Base-by-base conservation (phyloP, 805 yeast species). In the Yamadazyma ubonensis region DNA sequence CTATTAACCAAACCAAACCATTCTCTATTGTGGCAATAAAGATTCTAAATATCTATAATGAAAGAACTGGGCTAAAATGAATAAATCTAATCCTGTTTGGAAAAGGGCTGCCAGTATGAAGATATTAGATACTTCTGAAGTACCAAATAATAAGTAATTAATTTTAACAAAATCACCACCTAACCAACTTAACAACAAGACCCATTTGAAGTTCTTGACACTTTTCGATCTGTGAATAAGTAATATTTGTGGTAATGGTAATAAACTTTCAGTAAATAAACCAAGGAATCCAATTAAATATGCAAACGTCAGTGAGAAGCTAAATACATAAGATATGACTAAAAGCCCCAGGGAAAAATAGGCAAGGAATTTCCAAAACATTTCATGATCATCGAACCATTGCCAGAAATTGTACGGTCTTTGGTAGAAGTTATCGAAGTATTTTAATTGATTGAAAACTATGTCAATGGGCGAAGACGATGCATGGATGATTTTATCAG, bases 81-180 rank as follows among this genome's bases (percentile, higher is more conserved):
- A 73, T 29, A 85, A 63, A 57, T 87, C 93, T 44, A 87, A 67
- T 16, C 75, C 54, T 81, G 85, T 84, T 64, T 87, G 96, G 57
- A 86, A 83, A 30, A 82, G 59, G 0, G 86, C 93, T 41, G 88
- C 88, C 34, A 77, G 54, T 6, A 84, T 70, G 56, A 86, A 86
- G 5, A 85, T 67, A 5, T 64, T 50, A 2, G 89, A 81, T 20
- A 86, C 76, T 49, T 85, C 74, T 39, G 74, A 75, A 1, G 93
- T 84, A 11, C 95, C 95, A 58, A 73, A 85, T n/a, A 85, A 51
- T 38, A 86, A 65, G 53, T 86, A 86, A 38, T 81, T 68, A 17
- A 87, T 76, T 57, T 90, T 90, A 27, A 87, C 75, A 29, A 83
- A 67, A 62, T 89, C 97, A 42, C 96, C 96, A 44, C 91, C 82